Base-by-base conservation (phyloP, 345 rosid species). In the Streptanthus diversifolius region DNA sequence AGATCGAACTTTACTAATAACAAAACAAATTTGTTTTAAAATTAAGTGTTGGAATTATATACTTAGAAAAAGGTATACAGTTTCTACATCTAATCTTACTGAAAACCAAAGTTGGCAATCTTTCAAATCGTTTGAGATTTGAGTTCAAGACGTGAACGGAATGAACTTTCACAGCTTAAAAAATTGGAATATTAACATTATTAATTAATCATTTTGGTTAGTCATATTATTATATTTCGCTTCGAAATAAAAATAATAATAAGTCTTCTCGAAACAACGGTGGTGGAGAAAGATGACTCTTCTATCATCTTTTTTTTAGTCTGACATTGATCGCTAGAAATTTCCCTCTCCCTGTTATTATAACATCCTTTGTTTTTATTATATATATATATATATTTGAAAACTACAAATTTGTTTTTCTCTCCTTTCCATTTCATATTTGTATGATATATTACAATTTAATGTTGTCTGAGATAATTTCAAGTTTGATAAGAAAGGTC, bases 271-370 rank as follows among this genome's bases (percentile, higher is more conserved):
- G 22, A 63, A 43, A 54, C 64, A 43, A 72, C 47, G 55, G 64
- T 65, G 32, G 56, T 40, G 63, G 17, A 40, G 54, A 43, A 72
- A 32, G 70, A 72, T 63, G 70, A 43, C 41, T 53, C 70, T 63
- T 17, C 21, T 60, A 10, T 60, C 52, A 22, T 48, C 18, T 25
- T 40, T 51, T n/a, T n/a, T 71, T 5, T 24, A 7, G 44, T 62
- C 17, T 41, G 63, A 72, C 63, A 63, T 53, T 55, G 19, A 52
- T 32, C 40, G 24, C 76, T 30, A 25, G 1, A 53, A 15, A n/a
- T n/a, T n/a, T n/a, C 2, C 36, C 4, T 36, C 2, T 52, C 18
- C 19, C 29, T 30, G 2, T 15, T 62, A 25, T 15, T 24, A 25
- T 22, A 4, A 12, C 4, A 22, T 22, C 19, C 4, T 41, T 5